phyloP scores from a whole-genome alignment of 768 basidiomycete species.

The Pleurotus giganteus region DNA sequence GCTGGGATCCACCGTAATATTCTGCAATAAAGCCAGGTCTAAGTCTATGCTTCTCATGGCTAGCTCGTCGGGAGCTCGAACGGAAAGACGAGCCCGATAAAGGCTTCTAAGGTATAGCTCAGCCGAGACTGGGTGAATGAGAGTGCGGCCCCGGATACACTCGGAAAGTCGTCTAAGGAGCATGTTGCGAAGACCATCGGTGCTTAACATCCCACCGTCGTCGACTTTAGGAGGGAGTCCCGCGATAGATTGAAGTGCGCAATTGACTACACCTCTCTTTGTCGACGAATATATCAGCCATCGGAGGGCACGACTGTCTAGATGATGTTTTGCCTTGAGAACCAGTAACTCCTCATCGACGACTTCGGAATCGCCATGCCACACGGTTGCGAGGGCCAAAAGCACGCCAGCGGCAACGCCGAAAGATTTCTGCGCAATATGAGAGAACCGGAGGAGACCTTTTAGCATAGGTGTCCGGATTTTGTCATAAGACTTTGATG shows the following conservation, averaged over 20 bases:
- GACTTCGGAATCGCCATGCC: slow-evolving; percentile 2
- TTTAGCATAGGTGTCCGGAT: too few relatives aligned
- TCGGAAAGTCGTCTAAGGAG: neutral
- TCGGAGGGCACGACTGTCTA: slow-evolving; percentile 5
- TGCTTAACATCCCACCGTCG: neutral
- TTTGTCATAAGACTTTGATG: too few relatives aligned
- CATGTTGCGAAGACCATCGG: neutral
- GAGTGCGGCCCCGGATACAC: slow-evolving; percentile 1
- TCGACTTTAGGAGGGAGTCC: neutral
- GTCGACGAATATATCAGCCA: slow-evolving; percentile 11
- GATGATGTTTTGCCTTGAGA: neutral
- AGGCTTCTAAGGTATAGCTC: slow-evolving; percentile 10
- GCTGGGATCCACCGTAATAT: neutral
- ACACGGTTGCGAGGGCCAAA: neutral
- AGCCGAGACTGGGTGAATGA: neutral
- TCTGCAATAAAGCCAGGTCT: neutral
- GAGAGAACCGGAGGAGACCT: too few relatives aligned
- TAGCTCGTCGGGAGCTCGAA: neutral
- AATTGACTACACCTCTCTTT: slow-evolving; percentile 1
- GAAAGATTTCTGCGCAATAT: too few relatives aligned
- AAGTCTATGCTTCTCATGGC: neutral
- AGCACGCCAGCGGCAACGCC: too few relatives aligned
- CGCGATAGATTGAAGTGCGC: slow-evolving; percentile 8
- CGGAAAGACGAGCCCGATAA: neutral
- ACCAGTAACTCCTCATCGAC: slow-evolving; percentile 3